Conservation (phyloP, 495 filamentous ascomycete species). For the Hyaloscypha bicolor region DNA sequence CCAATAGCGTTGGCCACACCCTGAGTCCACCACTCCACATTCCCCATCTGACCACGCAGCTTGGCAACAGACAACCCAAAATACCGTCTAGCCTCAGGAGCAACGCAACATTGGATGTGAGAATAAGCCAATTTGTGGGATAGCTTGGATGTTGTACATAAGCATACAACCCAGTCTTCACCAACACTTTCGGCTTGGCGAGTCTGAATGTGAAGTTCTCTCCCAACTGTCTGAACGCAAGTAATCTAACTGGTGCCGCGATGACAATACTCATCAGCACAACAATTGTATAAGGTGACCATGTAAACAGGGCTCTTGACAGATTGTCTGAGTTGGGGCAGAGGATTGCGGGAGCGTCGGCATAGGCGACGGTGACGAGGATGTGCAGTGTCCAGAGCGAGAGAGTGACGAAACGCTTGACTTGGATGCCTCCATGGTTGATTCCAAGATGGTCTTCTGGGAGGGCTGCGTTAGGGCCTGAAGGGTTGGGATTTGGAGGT, state of each 20-base stretch:
- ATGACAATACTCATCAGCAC: slow-evolving; percentile 36
- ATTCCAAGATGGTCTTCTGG: too few relatives aligned
- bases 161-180: slow-evolving; percentile 48
- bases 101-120: background rate
- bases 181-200: slow-evolving; percentile 43
- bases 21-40: background rate
- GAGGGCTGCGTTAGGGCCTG: too few relatives aligned
- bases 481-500: too few relatives aligned
- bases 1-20: background rate
- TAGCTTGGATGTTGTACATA: slow-evolving; percentile 55
- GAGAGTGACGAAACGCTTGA: too few relatives aligned
- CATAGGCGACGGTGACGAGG: too few relatives aligned
- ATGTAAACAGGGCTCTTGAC: slow-evolving; percentile 19
- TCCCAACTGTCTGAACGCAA: slow-evolving; percentile 43
- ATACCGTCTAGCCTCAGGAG: slow-evolving; percentile 13
- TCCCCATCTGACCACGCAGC: slow-evolving; percentile 1
- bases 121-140: slow-evolving; percentile 32
- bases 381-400: too few relatives aligned
- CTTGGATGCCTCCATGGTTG: too few relatives aligned
- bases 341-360: too few relatives aligned
- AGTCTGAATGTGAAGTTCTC: slow-evolving; percentile 52
- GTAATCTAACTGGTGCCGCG: slow-evolving; percentile 39
- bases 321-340: too few relatives aligned
- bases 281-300: slow-evolving; percentile 28
- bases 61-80: slow-evolving; percentile 15